These are phyloP conservation scores for Antrodiella citrinella DNA, from an alignment of 768 basidiomycete genomes.

Conservation along the genomic window DNA sequence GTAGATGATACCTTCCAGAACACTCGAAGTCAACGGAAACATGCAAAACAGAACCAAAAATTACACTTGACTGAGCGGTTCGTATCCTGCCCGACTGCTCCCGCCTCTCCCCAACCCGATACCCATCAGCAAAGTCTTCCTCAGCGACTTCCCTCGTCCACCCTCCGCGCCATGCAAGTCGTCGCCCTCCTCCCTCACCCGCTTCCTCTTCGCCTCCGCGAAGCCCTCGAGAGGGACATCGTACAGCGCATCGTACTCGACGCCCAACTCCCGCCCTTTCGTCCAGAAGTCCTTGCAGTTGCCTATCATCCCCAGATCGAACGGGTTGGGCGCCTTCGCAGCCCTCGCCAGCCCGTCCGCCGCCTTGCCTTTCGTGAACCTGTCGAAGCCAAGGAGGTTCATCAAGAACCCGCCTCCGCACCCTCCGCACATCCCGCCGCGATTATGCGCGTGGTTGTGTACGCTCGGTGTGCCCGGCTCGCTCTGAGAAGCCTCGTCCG, in stretches of 20 bases:
- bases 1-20: not conserved
- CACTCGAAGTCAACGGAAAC: not conserved
- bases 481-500: constrained; percentile 34
- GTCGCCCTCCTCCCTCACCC: constrained; percentile 50
- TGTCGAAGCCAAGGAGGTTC: constrained; percentile 86
- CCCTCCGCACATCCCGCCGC: constrained; percentile 28
- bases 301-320: constrained; percentile 68
- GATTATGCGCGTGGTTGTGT: constrained; percentile 34
- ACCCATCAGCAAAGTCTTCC: constrained; percentile 51
- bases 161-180: constrained; percentile 31
- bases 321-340: constrained; percentile 78
- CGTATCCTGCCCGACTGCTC: constrained; percentile 50
- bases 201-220: constrained; percentile 56
- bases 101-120: constrained; percentile 40
- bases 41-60: not conserved
- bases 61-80: constrained; percentile 57
- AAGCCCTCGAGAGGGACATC: constrained; percentile 87
- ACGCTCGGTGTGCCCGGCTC: constrained; percentile 26
- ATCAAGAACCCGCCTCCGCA: constrained; percentile 65
- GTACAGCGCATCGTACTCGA: constrained; percentile 86
- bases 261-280: constrained; percentile 73
- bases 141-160: constrained; percentile 31
- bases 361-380: constrained; percentile 88
- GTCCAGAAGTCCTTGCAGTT: constrained; percentile 97
- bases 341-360: constrained; percentile 79